A percentile compares a stretch with the other conserved stretches of the same genome.
phyloP scores from a whole-genome alignment of 169 alveolate species.

The Amoebophrya sp. region DNA sequence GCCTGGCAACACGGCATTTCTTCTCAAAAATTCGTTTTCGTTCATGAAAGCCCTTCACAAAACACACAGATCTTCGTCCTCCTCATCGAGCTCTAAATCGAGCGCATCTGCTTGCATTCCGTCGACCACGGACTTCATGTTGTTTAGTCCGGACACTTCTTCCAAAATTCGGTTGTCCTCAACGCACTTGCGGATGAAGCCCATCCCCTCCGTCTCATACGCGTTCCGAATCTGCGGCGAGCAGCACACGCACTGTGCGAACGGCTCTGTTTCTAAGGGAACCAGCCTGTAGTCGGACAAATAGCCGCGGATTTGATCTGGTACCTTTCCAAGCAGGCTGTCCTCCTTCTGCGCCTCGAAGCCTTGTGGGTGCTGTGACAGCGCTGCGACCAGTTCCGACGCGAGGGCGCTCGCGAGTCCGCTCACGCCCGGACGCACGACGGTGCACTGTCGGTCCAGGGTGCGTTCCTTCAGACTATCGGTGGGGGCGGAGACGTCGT shows the following conservation, averaged over 20 bases:
- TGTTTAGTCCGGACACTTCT: not conserved
- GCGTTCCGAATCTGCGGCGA: not conserved
- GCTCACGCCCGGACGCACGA: slow-evolving; percentile 84
- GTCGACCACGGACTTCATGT: not conserved
- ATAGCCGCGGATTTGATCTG: slow-evolving; percentile 30
- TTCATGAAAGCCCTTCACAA: too few relatives aligned
- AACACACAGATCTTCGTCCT: not conserved
- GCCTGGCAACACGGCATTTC: too few relatives aligned
- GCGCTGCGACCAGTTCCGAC: slow-evolving; percentile 73
- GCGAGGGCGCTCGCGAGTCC: slow-evolving; percentile 69
- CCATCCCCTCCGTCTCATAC: not conserved
- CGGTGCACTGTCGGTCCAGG: slow-evolving; percentile 88
- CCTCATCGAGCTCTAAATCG: not conserved
- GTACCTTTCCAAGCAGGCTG: not conserved
- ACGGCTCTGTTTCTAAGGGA: slow-evolving; percentile 45
- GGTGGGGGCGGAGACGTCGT: slow-evolving; percentile 86
- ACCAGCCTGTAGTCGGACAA: slow-evolving; percentile 39
- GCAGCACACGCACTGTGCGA: slow-evolving; percentile 53
- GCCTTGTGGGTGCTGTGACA: slow-evolving; percentile 61
- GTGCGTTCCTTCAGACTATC: slow-evolving; percentile 66
- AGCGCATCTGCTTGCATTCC: not conserved
- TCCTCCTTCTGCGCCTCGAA: slow-evolving; percentile 18
- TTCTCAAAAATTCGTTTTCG: too few relatives aligned
- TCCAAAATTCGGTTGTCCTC: not conserved
- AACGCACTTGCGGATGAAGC: not conserved